Evolutionary conservation across 257 asterid species (phyloP), one percentile per base, ranked within the genome.

Genomic region (Scutellaria galericulata): DNA sequence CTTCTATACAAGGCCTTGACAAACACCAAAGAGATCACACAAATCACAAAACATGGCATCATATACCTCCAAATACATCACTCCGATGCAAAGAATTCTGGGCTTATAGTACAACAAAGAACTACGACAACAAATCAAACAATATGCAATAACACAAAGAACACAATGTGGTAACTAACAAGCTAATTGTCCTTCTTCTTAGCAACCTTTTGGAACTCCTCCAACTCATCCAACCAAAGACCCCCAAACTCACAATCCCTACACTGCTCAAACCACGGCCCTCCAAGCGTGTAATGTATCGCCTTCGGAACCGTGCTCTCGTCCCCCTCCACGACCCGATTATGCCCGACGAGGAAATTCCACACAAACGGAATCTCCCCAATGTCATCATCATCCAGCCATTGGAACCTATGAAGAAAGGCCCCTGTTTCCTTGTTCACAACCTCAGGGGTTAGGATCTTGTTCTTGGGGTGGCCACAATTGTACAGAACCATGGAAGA

Each of bases 231-330:
- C 83, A 92, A 67, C 98, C 98, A 92, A 45, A 92, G 66, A 79
- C 85, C 91, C 47, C 89, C 96, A 79, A 92, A 90, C 78, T 88
- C 96, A 44, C 98, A 92, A 80, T 88, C 95, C 82, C 85, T 90
- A 95, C 96, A 92, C 53, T 86, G 90, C 80, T 92, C 96, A 15
- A 92, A 92, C 98, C 98, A 92, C 7, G 98, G 98, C 5, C 98
- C 98, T 0, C 97, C 98, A 22, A 84, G 86, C 3, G 96, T 92
- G 52, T 90, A 90, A 81, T 92, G 98, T 44, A 92, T 83, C 0
- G 97, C 92, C 80, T 80, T 92, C 0, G 95, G 98, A 2, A 68
- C 48, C 2, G 97, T 86, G 31, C 54, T 73, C 7, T 83, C 78
- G 68, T 88, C 93, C 0, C 86, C 89, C 66, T 90, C 90, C 0